Evolutionary conservation across 1,139 yeast genomes (phyloP), one percentile per base, ranked within the genome.

Genomic region (Protomyces macrosporus): DNA sequence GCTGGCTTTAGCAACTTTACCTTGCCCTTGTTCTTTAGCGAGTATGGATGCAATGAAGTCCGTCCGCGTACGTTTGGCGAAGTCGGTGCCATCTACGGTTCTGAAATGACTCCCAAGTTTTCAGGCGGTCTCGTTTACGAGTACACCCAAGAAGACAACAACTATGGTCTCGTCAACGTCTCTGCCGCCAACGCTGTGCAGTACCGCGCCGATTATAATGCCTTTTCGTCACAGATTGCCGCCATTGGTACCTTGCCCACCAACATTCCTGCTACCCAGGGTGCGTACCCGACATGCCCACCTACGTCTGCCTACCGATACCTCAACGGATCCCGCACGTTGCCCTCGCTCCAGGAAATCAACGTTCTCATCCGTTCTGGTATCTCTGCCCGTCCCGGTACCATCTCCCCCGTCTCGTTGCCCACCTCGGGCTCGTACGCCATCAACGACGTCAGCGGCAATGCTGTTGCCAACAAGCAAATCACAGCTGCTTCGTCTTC

Each of bases 101-200:
- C 74, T 30, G 82, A 82, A 2, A 77, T 86, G 74, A 72, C 81
- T 55, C 73, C 79, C 65, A 78, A 83, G 2, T 78, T 86, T 69
- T 87, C 89, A 72, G 95, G 95, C 70, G 95, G 95, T 33, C 78
- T 88, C 65, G 87, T 87, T 6, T 88, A 87, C 75, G 90, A 88
- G 78, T 88, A 81, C 75, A 81, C 87, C 52, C 81, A 86, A 70
- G 93, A 87, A 72, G 79, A 79, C 34, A 83, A 85, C 72, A 76
- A 84, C 73, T 88, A 86, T 71, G 95, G 95, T 42, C 78, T 88
- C 70, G 93, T 87, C 6, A 93, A 87, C 30, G 39, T 60, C 30
- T 53, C 58, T 7, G 36, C 53, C 16, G 35, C 36, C 14, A 70
- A 71, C 35, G 79, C 80, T 63, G 68, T 72, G 23, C 74, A 78